Conservation (phyloP, 768 basidiomycete species). For the Royoungia palumana region DNA sequence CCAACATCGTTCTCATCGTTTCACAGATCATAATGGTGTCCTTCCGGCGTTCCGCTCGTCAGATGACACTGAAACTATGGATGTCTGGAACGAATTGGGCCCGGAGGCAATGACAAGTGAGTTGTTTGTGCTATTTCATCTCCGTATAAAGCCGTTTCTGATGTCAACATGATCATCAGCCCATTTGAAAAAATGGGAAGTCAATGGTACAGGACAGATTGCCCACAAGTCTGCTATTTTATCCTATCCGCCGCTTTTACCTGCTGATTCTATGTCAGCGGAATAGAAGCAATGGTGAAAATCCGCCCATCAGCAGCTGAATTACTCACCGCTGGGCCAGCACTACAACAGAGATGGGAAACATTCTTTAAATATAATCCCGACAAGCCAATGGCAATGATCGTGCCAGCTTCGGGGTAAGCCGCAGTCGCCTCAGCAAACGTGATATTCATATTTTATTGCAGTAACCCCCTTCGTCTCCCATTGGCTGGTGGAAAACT, state of each 20-base stretch:
- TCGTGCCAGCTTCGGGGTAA: constrained; percentile 43
- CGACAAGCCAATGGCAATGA: constrained; percentile 30
- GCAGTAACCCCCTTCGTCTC: constrained; percentile 25
- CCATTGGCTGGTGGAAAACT: constrained; percentile 20
- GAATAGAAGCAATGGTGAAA: constrained; percentile 19
- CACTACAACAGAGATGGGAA: constrained; percentile 22
- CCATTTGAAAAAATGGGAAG: constrained; percentile 30
- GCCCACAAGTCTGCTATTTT: constrained; percentile 47
- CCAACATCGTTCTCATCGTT: not conserved
- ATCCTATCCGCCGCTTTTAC: not conserved
- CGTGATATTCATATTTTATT: not conserved
- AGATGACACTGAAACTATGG: constrained; percentile 49
- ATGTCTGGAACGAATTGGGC: constrained; percentile 44
- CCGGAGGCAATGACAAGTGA: constrained; percentile 32
- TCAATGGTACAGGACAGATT: constrained; percentile 43
- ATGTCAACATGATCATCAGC: constrained; percentile 13
- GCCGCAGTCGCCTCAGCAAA: not conserved
- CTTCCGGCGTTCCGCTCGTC: constrained; percentile 36
- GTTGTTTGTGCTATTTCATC: constrained; percentile 32
- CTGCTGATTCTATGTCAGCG: constrained; percentile 3
- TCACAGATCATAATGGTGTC: constrained; percentile 29
- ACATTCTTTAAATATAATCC: constrained; percentile 9
- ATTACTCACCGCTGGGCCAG: constrained; percentile 17
- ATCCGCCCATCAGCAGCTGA: constrained; percentile 22
- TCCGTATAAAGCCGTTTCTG: not conserved